Evolutionary conservation across 495 filamentous ascomycete genomes (phyloP).

Genomic region (Rostrohypoxylon terebratum): DNA sequence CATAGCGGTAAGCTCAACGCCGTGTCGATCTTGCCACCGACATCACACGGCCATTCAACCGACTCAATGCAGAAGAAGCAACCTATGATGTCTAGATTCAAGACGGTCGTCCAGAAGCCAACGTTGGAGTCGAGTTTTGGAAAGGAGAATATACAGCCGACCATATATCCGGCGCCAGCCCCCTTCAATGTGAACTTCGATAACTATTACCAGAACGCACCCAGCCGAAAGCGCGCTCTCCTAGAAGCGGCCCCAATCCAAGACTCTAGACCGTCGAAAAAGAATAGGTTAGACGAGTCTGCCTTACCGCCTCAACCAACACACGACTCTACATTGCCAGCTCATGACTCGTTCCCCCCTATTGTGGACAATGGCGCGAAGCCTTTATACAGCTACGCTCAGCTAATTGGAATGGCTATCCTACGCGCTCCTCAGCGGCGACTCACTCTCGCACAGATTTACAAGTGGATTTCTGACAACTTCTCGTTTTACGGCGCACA

Average conservation of each 20-base stretch:
- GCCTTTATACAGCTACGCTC: constrained; percentile 91
- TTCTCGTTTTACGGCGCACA: constrained; percentile 86
- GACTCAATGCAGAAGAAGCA: constrained; percentile 86
- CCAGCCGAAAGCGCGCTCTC: constrained; percentile 72
- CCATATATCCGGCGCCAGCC: constrained; percentile 62
- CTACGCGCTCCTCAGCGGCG: constrained; percentile 84
- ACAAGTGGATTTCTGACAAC: constrained; percentile 98
- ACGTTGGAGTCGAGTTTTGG: constrained; percentile 70
- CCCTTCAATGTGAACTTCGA: constrained; percentile 64
- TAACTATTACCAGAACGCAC: constrained; percentile 66
- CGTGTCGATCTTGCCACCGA: constrained; percentile 79
- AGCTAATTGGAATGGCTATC: constrained; percentile 97
- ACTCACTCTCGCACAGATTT: constrained; percentile 94
- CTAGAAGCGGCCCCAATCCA: constrained; percentile 80
- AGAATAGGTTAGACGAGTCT: constrained; percentile 62
- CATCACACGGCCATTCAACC: constrained; percentile 72
- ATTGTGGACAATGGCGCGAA: constrained; percentile 90
- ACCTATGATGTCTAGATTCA: constrained; percentile 69
- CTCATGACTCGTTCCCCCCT: constrained; percentile 79
- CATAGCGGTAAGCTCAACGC: constrained; percentile 63
- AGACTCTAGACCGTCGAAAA: constrained; percentile 75
- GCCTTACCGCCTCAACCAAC: constrained; percentile 56
- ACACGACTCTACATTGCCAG: constrained; percentile 67
- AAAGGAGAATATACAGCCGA: constrained; percentile 75
- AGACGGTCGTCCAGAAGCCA: constrained; percentile 72